These are phyloP conservation scores for Beta lomatogona DNA, from an alignment of 179 eudicot genomes.

Conservation along the genomic window DNA sequence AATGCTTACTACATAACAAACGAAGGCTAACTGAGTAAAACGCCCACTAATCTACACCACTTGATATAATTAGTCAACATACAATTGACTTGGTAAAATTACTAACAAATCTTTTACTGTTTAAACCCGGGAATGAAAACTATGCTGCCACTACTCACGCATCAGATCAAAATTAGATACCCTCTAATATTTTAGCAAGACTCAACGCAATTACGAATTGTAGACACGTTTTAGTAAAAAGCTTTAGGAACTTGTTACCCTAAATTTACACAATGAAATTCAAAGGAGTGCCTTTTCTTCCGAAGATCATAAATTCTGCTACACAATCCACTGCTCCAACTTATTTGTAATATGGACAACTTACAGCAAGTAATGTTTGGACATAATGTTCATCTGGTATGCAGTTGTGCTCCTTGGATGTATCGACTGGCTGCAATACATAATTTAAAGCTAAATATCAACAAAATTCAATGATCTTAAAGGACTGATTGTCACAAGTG, in stretches of 20 bases:
- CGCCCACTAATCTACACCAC: too few relatives aligned
- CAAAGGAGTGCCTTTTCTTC: background rate
- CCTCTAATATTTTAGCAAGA: background rate
- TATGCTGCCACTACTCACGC: background rate
- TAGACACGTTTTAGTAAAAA: background rate
- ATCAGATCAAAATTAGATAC: too few relatives aligned
- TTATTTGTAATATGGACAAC: conserved; percentile 27
- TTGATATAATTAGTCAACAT: background rate
- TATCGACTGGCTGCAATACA: conserved; percentile 65
- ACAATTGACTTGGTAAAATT: background rate
- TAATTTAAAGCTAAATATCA: background rate
- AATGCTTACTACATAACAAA: too few relatives aligned
- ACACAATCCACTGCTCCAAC: background rate
- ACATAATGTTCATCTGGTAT: conserved; percentile 98
- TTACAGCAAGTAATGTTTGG: conserved; percentile 81
- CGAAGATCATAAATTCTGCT: background rate
- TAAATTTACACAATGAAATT: background rate
- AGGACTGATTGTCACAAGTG: background rate
- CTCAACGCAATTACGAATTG: background rate
- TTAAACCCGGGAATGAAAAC: background rate
- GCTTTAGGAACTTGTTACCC: background rate
- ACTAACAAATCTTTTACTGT: background rate
- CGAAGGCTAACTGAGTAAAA: too few relatives aligned
- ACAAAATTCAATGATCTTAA: background rate
- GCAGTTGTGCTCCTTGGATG: conserved; percentile 85